Evolutionary conservation across 1,139 yeast genomes (phyloP), one percentile per base, ranked within the genome.

Genomic region (Scheffersomyces parashehatae): DNA sequence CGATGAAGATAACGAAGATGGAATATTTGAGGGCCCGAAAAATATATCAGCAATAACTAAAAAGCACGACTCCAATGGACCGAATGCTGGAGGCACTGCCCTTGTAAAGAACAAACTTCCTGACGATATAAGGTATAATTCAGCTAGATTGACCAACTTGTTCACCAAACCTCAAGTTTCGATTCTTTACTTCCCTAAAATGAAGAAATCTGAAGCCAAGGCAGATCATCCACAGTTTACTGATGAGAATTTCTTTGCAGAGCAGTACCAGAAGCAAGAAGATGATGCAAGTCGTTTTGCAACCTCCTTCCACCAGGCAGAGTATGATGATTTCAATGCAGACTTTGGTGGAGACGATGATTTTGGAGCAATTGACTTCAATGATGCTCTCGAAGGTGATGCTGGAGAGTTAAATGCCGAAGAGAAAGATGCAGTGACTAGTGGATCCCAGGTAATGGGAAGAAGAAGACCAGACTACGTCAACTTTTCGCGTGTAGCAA

Each of bases 201-300:
- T 55, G 40, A 43, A 45, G 37, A 36, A 41, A 36, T 48, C 51
- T 8, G 60, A 50, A 1, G 54, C 52, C 29, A 43, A 37, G 35
- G 36, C 52, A 4, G 35, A 31, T 31, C 24, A 31, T 14, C 35
- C 35, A 14, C 35, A 31, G 35, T 56, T 73, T 29, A 82, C 86
- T 0, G 93, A 88, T 58, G 88, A 85, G 51, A 76, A 80, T 39
- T 87, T 76, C 59, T 88, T 91, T 85, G 95, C 95, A 0, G 76
- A 79, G 20, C 79, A 81, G 52, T 83, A 84, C 56, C 71, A 75
- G 41, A 68, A 75, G 42, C 67, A 70, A 34, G 74, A 70, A 35
- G 75, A 67, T 40, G 62, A 70, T 29, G 65, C 64, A 28, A 73
- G 68, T 35, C 52, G 71, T 39, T 59, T 72, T 48, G 70, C 70